A percentile compares a stretch with the other conserved stretches of the same genome.
Conservation (phyloP, 2,329 filamentous ascomycete species). For the Diaporthe batatas region DNA sequence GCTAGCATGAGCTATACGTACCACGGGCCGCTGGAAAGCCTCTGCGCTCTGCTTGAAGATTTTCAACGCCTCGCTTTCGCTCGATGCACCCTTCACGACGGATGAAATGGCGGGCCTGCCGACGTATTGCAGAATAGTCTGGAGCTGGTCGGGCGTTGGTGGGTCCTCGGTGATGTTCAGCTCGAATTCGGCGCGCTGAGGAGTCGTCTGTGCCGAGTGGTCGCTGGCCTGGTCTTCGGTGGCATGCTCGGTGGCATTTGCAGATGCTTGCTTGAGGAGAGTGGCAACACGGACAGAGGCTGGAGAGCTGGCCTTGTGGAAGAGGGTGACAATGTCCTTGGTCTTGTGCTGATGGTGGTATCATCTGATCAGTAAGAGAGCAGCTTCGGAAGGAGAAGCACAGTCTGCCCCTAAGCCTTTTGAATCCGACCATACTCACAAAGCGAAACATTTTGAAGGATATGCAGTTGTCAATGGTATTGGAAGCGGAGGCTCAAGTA, state of each 20-base stretch:
- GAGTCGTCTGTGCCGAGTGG: constrained; percentile 69
- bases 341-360: constrained; percentile 74
- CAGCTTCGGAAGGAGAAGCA: constrained; percentile 16
- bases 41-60: constrained; percentile 78
- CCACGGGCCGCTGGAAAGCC: constrained; percentile 81
- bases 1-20: constrained; percentile 59
- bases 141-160: constrained; percentile 71
- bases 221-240: constrained; percentile 82
- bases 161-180: constrained; percentile 64
- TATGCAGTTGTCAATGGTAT: constrained; percentile 24
- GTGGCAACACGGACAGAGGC: constrained; percentile 80
- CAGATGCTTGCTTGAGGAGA: constrained; percentile 84
- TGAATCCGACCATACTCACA: constrained; percentile 50
- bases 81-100: constrained; percentile 80
- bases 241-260: constrained; percentile 74
- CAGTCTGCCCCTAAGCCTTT: neutral
- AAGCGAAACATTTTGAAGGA: constrained; percentile 60
- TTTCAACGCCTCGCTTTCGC: constrained; percentile 82
- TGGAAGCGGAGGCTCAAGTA: neutral
- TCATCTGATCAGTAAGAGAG: constrained; percentile 1
- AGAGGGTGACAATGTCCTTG: constrained; percentile 93
- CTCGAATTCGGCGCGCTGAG: constrained; percentile 78
- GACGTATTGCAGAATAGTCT: constrained; percentile 61
- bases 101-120: constrained; percentile 70
- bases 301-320: constrained; percentile 84